Evolutionary conservation across 164 flowering plant genomes (phyloP), one percentile per base, ranked within the genome.

Genomic region (Malania oleifera): DNA sequence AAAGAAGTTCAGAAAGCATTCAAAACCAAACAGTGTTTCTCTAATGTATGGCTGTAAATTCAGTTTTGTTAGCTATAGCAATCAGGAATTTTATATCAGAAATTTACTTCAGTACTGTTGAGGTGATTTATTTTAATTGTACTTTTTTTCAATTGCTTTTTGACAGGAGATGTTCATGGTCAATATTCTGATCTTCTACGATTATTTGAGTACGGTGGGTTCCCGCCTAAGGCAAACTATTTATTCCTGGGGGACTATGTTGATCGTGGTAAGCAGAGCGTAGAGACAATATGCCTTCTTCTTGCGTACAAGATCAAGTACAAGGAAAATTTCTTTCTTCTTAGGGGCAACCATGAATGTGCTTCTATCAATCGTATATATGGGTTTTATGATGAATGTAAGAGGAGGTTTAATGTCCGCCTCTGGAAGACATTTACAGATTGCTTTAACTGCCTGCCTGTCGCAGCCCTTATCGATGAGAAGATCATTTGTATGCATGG

Each of bases 401-500:
- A 82, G 64, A 79, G 83, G 59, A 80, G 87, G 70, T 82, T 70
- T 59, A 82, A 68, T 62, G 78, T 78, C 35, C 74, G 83, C 5
- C 56, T 82, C 19, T 82, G 85, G 85, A 83, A 75, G 75, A 61
- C 52, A 19, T 80, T 80, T 68, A 79, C 77, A 25, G 86, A 77
- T 8, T 82, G 86, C 76, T 82, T 82, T 57, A 79, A 82, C 41
- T 77, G 82, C 60, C 63, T 83, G 19, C 88, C 85, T 23, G 82
- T 80, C 58, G 83, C 85, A 54, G 87, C 85, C 27, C 75, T 82
- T 41, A 68, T 82, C 64, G 85, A 82, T 61, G 85, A 82, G 26
- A 82, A 80, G 67, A 80, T 80, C 28, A 73, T 80, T 15, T 80
- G 88, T 65, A 79, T 80, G 85, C 88, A 82, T 54, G 88, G 88